Evolutionary conservation across 768 basidiomycete genomes (phyloP).

Genomic region (Flagelloscypha sp.): DNA sequence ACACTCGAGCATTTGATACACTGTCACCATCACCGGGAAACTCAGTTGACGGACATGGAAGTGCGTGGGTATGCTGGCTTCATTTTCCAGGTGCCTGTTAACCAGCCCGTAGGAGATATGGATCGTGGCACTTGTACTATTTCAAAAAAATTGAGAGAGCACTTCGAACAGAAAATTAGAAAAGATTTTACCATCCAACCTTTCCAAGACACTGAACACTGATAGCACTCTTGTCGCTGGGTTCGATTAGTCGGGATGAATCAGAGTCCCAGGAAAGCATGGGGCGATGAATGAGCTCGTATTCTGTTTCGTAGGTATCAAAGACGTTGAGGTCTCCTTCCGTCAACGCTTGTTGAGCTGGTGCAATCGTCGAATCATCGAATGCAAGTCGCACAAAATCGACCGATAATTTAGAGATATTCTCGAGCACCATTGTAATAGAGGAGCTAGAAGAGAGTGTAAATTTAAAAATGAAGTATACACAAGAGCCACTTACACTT

Average conservation of each 20-base stretch:
- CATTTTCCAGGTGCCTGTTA: slow-evolving; percentile 30
- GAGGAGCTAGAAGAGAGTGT: slow-evolving; percentile 46
- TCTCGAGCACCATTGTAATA: slow-evolving; percentile 84
- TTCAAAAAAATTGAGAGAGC: slow-evolving; percentile 5
- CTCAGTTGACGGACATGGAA: slow-evolving; percentile 85
- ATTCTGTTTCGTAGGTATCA: slow-evolving; percentile 87
- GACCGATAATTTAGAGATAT: slow-evolving; percentile 73
- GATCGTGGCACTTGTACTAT: slow-evolving; percentile 69
- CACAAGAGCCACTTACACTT: slow-evolving; percentile 48
- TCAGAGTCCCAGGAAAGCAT: slow-evolving; percentile 71
- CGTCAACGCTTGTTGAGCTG: slow-evolving; percentile 65
- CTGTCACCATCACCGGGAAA: slow-evolving; percentile 86
- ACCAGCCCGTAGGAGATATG: slow-evolving; percentile 78
- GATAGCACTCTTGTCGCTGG: slow-evolving; percentile 64
- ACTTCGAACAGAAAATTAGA: slow-evolving; percentile 2
- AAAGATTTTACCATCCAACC: slow-evolving; percentile 70
- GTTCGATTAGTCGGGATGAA: slow-evolving; percentile 43
- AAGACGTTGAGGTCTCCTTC: slow-evolving; percentile 78
- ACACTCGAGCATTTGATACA: slow-evolving; percentile 92
- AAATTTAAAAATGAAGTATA: neutral
- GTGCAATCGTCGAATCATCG: slow-evolving; percentile 80
- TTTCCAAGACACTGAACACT: slow-evolving; percentile 79
- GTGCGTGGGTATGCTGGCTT: slow-evolving; percentile 37
- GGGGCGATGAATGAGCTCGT: slow-evolving; percentile 65
- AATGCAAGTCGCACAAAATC: slow-evolving; percentile 84